Evolutionary conservation across 202 grass and related monocot species (phyloP).

Genomic region (Panicum virgatum): DNA sequence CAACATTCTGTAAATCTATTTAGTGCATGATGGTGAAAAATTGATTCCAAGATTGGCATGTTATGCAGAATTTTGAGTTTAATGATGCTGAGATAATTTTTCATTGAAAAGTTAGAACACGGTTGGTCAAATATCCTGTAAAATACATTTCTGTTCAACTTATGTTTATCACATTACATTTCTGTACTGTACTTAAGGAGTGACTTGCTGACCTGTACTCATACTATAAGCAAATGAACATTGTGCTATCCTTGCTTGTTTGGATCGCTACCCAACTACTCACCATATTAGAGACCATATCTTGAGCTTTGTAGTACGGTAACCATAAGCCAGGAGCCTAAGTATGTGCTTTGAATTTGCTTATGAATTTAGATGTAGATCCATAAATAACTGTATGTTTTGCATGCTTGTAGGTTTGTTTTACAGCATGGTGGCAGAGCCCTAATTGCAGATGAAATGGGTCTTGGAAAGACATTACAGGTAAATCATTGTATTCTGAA

Average conservation of each 20-base stretch:
- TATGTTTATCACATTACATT: not conserved
- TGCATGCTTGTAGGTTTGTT: slow-evolving; percentile 59
- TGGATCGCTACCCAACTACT: not conserved
- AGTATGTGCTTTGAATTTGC: slow-evolving; percentile 15
- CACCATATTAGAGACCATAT: too few relatives aligned
- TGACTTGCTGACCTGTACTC: not conserved
- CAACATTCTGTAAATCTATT: slow-evolving; percentile 7
- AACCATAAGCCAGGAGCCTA: slow-evolving; percentile 6
- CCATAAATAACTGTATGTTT: slow-evolving; percentile 7
- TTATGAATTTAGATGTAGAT: not conserved
- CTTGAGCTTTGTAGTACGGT: not conserved
- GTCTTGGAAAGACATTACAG: slow-evolving; percentile 99
- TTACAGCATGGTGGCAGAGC: slow-evolving; percentile 86
- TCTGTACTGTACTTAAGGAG: slow-evolving; percentile 10
- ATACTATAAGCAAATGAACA: slow-evolving; percentile 12
- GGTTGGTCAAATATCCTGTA: not conserved
- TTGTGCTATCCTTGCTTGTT: not conserved
- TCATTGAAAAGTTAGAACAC: not conserved
- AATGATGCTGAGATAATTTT: not conserved
- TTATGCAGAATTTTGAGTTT: slow-evolving; percentile 10
- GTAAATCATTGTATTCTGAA: slow-evolving; percentile 40
- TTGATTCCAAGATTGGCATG: slow-evolving; percentile 9
- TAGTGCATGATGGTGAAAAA: not conserved
- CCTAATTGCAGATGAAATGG: slow-evolving; percentile 98
- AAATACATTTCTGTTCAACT: slow-evolving; percentile 17